Base-by-base conservation (phyloP, 139 green algal species). In the Chlorella sp. region DNA sequence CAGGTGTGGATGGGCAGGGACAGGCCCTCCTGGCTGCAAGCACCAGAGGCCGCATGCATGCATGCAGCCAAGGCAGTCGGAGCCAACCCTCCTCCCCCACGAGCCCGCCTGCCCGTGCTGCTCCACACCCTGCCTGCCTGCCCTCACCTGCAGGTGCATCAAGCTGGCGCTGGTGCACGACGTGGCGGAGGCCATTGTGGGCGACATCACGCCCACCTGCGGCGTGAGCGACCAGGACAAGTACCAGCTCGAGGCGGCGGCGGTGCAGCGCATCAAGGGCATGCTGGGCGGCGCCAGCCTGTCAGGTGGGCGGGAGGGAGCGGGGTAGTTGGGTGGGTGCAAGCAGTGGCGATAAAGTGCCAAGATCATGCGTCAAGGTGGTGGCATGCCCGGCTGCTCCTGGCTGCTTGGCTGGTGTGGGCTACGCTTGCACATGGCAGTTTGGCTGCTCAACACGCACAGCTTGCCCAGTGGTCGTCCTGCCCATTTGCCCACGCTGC, bases 91-190 rank as follows among this genome's bases (percentile, higher is more conserved):
- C n/a, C n/a, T n/a, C n/a, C n/a, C n/a, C n/a, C n/a, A n/a, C n/a
- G 0, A 6, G 32, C 47, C 20, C 3, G 34, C 51, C 47, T 44
- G 26, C 12, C 20, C 72, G 16, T 79, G 41, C 44, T 7, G 15
- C 28, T n/a, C n/a, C n/a, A n/a, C n/a, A n/a, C n/a, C n/a, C n/a
- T n/a, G n/a, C n/a, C n/a, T n/a, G n/a, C n/a, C n/a, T 4, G 21
- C 36, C 6, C 20, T 9, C 72, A 20, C 5, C 23, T 18, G 5
- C 87, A 95, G 91, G 65, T 98, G 94, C 89, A 94, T 99, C 12
- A 94, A 94, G 78, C 94, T 99, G 86, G 94, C 96, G 0, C 83
- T 99, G 17, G 95, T 98, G 16, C 96, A 99, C 78, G 96, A 99
- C 81, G 82, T 99, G 47, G 96, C 97, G 32, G 96, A 99, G 89